Evolutionary conservation across 768 basidiomycete genomes (phyloP).

Genomic region (Dioszegia aurantiaca): DNA sequence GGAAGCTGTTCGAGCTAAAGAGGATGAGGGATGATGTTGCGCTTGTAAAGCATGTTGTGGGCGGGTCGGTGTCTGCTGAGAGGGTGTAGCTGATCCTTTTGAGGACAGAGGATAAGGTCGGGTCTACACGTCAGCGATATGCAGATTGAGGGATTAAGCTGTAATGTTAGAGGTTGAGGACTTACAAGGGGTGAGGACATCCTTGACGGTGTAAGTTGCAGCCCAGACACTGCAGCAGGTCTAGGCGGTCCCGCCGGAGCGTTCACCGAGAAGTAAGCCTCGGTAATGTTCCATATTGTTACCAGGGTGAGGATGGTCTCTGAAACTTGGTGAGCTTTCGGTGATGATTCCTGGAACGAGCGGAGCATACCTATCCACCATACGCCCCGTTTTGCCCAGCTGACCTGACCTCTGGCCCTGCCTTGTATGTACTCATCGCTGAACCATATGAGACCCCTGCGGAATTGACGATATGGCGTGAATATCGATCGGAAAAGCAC

Average conservation of each 20-base stretch:
- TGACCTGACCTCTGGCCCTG: conserved; percentile 13
- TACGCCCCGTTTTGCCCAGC: conserved; percentile 16
- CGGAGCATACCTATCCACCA: conserved; percentile 21
- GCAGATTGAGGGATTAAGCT: background rate
- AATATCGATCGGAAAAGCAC: conserved; percentile 20
- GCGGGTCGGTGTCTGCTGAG: conserved; percentile 9
- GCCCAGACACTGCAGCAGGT: conserved; percentile 9
- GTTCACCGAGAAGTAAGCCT: conserved; percentile 23
- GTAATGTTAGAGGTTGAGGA: background rate
- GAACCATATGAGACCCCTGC: conserved; percentile 22
- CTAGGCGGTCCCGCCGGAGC: conserved; percentile 11
- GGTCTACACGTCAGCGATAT: conserved; percentile 9
- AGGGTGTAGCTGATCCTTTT: conserved; percentile 4
- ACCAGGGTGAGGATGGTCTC: conserved; percentile 23
- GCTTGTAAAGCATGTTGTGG: conserved; percentile 1
- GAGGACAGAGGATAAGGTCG: conserved; percentile 12
- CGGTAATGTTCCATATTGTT: conserved; percentile 30
- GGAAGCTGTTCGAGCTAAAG: conserved; percentile 12
- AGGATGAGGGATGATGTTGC: conserved; percentile 10
- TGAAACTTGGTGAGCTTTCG: background rate
- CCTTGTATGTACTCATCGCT: conserved; percentile 20
- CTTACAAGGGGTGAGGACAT: conserved; percentile 37
- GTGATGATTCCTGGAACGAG: background rate
- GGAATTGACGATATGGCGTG: conserved; percentile 31
- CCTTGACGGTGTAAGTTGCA: conserved; percentile 26